Evolutionary conservation across 352 stramenopile genomes (phyloP).

Genomic region (Phytopythium vexans): DNA sequence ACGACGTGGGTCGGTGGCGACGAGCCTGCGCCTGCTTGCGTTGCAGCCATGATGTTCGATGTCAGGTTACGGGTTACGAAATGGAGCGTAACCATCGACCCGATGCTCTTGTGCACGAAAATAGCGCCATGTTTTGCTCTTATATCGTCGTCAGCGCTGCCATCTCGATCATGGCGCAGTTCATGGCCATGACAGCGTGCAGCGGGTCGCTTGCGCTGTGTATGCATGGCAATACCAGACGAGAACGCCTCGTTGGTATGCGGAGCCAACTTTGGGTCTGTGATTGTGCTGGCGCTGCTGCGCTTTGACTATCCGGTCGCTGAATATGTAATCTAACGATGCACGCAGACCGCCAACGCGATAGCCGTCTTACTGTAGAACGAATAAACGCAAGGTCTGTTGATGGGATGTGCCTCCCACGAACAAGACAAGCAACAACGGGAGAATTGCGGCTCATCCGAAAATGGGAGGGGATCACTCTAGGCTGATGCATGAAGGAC

Average conservation of each 20-base stretch:
- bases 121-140: too few species aligned
- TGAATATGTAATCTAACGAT: too few species aligned
- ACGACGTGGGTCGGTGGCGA: constrained; percentile 73
- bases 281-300: too few species aligned
- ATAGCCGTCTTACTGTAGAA: neutral
- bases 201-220: too few species aligned
- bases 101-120: neutral
- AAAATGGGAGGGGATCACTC: constrained; percentile 6
- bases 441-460: constrained; percentile 2
- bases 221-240: too few species aligned
- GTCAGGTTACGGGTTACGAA: neutral
- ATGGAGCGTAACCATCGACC: neutral
- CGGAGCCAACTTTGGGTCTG: too few species aligned
- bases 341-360: too few species aligned
- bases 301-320: too few species aligned
- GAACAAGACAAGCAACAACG: constrained; percentile 9
- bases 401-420: constrained; percentile 1
- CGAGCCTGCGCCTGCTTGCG: constrained; percentile 10
- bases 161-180: too few species aligned
- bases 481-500: constrained; percentile 10
- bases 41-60: constrained; percentile 6
- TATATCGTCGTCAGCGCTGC: too few species aligned
- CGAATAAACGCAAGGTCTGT: neutral
- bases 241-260: too few species aligned
- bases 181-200: too few species aligned